Conservation (phyloP, 371 early-diverging fungal species). For the Apophysomyces ossiformis region DNA sequence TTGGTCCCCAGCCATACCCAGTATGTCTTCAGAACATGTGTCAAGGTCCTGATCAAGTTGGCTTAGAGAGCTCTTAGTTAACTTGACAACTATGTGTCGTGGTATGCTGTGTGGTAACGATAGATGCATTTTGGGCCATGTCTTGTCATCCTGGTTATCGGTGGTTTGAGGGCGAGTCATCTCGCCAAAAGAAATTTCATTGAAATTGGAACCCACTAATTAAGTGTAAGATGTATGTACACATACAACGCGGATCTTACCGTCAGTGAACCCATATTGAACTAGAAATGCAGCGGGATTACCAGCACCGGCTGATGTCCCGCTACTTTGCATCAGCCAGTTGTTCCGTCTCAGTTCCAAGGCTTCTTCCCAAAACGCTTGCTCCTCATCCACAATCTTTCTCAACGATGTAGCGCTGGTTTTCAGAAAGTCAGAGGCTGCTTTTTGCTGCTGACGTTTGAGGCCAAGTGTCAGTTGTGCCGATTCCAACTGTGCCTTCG, state of each 20-base stretch:
- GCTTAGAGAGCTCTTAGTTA: slow-evolving; percentile 14
- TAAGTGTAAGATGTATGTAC: neutral
- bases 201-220: slow-evolving; percentile 50
- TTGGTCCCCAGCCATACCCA: slow-evolving; percentile 20
- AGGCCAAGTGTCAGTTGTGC: slow-evolving; percentile 69
- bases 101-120: slow-evolving; percentile 27
- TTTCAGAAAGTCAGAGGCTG: slow-evolving; percentile 63
- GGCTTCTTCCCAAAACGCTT: slow-evolving; percentile 73
- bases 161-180: slow-evolving; percentile 28
- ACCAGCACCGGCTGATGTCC: slow-evolving; percentile 17
- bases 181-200: slow-evolving; percentile 40
- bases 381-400: slow-evolving; percentile 57
- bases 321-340: slow-evolving; percentile 68
- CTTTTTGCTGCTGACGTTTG: slow-evolving; percentile 70
- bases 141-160: slow-evolving; percentile 17
- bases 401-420: slow-evolving; percentile 56
- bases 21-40: slow-evolving; percentile 19
- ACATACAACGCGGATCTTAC: slow-evolving; percentile 29
- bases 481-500: slow-evolving; percentile 56
- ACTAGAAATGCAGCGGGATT: slow-evolving; percentile 41
- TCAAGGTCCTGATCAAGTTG: slow-evolving; percentile 15
- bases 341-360: slow-evolving; percentile 64
- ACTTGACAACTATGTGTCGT: slow-evolving; percentile 18
- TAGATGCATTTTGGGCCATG: slow-evolving; percentile 11
- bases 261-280: slow-evolving; percentile 65